Percentiles rank a stretch among this genome's conserved stretches.
Evolutionary conservation across 495 filamentous ascomycete species (phyloP).

Genomic region (Aspergillus indologenus): DNA sequence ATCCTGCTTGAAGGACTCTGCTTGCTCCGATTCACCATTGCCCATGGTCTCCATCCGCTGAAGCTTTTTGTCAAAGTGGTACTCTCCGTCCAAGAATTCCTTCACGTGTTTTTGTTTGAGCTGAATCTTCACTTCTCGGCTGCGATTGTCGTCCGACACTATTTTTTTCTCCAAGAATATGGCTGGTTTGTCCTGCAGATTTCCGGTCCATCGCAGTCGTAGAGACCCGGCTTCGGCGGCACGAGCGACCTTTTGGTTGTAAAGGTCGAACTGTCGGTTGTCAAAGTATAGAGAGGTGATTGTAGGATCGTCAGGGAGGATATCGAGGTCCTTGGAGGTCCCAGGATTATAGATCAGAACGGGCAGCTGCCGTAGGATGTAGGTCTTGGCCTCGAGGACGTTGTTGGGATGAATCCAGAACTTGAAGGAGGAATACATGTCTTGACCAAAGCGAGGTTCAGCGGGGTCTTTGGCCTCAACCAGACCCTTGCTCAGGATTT

Average conservation of each 20-base stretch:
- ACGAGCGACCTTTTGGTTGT: slow-evolving; percentile 77
- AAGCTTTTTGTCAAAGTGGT: slow-evolving; percentile 87
- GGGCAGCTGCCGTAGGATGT: slow-evolving; percentile 84
- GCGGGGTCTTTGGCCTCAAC: slow-evolving; percentile 38
- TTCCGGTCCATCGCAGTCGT: slow-evolving; percentile 87
- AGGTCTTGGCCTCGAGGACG: slow-evolving; percentile 91
- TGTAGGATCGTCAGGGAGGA: slow-evolving; percentile 75
- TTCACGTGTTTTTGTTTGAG: slow-evolving; percentile 95
- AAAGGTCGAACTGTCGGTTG: slow-evolving; percentile 77
- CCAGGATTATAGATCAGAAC: slow-evolving; percentile 89
- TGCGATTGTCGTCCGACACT: slow-evolving; percentile 67
- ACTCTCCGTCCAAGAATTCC: slow-evolving; percentile 80
- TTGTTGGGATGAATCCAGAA: slow-evolving; percentile 98
- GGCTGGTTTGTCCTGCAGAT: slow-evolving; percentile 70
- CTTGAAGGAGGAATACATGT: slow-evolving; percentile 87
- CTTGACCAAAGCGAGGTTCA: slow-evolving; percentile 46
- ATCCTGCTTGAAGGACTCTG: slow-evolving; percentile 58
- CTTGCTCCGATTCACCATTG: slow-evolving; percentile 57
- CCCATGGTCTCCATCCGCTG: slow-evolving; percentile 72
- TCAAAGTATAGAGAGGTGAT: slow-evolving; percentile 97
- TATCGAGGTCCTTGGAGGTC: slow-evolving; percentile 72
- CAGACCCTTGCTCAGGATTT: slow-evolving; percentile 62
- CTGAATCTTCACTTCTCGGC: slow-evolving; percentile 70
- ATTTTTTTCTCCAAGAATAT: slow-evolving; percentile 88
- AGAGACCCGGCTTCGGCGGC: slow-evolving; percentile 76